Evolutionary conservation across 192 early-diverging fungal genomes (phyloP), one percentile per base, ranked within the genome.

Genomic region (Linnemannia zychae): DNA sequence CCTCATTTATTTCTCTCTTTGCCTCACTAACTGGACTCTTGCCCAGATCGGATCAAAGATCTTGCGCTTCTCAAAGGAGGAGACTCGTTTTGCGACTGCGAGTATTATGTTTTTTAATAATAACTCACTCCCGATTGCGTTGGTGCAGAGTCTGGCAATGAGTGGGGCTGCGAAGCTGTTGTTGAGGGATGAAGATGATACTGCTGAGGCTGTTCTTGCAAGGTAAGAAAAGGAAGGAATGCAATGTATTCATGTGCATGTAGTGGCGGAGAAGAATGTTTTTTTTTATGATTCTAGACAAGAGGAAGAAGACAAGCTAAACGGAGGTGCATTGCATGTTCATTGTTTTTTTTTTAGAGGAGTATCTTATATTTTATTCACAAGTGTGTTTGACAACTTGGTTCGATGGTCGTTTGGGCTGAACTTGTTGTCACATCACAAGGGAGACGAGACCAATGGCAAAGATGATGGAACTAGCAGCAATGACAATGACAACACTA

Each of bases 351-450:
- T 22, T 47, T 60, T 36, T 57, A 91, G 94, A 70, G 93, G 93
- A 12, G 88, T 95, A 12, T 93, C 94, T 1, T 96, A 95, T 67
- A 93, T 93, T n/a, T 86, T 96, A 49, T 93, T 96, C 34, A 94
- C 91, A 77, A 92, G 91, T 38, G 90, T 94, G 36, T 92, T 95
- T 38, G 91, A 91, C 78, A 95, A 94, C 72, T 89, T 96, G 15
- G 50, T 94, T 75, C 90, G 93, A 44, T 96, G 94, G 94, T 94
- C 93, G 34, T 92, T 92, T 71, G 94, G 95, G 60, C 90, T 92
- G n/a, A 89, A 89, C 28, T 74, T 93, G 47, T 80, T 95, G 77
- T 85, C 89, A 71, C 24, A 71, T 83, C 71, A 71, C 57, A 31
- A 50, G 70, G 31, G 80, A 76, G 40, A 87, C 28, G 73, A 70